Evolutionary conservation across 1,139 yeast species (phyloP), one percentile per base, ranked within the genome.

Genomic region (Suzukiozyma palmioleophila): DNA sequence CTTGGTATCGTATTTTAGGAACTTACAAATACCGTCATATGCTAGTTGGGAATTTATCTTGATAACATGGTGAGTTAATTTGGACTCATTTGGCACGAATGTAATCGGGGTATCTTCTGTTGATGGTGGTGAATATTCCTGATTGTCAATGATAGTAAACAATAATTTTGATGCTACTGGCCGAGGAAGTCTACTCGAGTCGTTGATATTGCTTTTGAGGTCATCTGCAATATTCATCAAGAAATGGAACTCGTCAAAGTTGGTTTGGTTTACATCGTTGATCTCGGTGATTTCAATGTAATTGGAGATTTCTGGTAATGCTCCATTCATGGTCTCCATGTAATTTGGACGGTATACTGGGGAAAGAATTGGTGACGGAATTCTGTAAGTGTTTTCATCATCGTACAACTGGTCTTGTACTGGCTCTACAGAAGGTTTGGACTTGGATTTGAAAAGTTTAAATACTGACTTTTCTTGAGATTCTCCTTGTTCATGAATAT

Each of bases 81-180:
- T 47, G 29, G 46, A 45, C 8, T 41, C 39, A 30, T 52, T 48
- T 13, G 31, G 15, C 16, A 28, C 31, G 26, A 60, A 54, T 0
- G 60, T 52, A 6, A 60, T 48, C 2, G 64, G 60, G 1, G 69
- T 51, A 2, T 59, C 48, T 41, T 66, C 73, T 0, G 62, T 50
- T 7, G 73, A 65, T 3, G 50, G 38, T 0, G 75, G 74, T 1
- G 75, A 54, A 39, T 56, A 69, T 39, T 67, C 73, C 3, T 48
- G 37, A 45, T 69, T 71, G 44, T 72, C 77, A n/a, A 71, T 57
- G 0, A 71, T 52, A 1, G 67, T 64, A 16, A 67, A 45, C 10
- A 67, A 43, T 7, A 66, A 55, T 35, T 59, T 57, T 35, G 56
- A 53, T 28, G 52, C 51, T 15, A 55, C 44, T 3, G 43, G 43